Evolutionary conservation across 1,139 yeast species (phyloP).

Genomic region (Cylindricascospora bacillispora): DNA sequence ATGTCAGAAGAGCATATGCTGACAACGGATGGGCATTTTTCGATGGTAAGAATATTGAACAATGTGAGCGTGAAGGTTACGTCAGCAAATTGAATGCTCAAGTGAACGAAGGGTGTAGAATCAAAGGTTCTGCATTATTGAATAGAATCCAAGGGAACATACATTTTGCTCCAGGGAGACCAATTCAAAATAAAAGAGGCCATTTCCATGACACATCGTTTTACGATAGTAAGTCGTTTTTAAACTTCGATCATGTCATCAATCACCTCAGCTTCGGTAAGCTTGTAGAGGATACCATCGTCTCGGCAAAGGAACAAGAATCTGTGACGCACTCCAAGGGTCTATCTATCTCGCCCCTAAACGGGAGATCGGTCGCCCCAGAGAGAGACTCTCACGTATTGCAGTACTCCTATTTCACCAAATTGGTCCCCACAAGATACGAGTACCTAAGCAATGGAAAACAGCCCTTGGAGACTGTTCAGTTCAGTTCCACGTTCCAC

Average conservation of each 20-base stretch:
- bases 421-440: slow-evolving; percentile 83
- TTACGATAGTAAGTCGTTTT: slow-evolving; percentile 41
- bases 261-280: slow-evolving; percentile 79
- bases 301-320: neutral
- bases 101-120: slow-evolving; percentile 75
- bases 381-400: slow-evolving; percentile 40
- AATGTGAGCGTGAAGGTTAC: slow-evolving; percentile 84
- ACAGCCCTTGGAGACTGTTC: slow-evolving; percentile 64
- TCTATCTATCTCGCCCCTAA: slow-evolving; percentile 60
- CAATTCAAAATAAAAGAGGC: slow-evolving; percentile 39
- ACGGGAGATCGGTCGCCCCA: slow-evolving; percentile 34
- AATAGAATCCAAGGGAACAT: slow-evolving; percentile 82
- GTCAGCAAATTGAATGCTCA: slow-evolving; percentile 46
- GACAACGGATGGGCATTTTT: slow-evolving; percentile 73
- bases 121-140: slow-evolving; percentile 66
- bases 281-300: slow-evolving; percentile 28
- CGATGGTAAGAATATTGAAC: slow-evolving; percentile 77
- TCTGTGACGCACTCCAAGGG: slow-evolving; percentile 15
- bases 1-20: slow-evolving; percentile 71
- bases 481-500: slow-evolving; percentile 82
- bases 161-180: slow-evolving; percentile 88
- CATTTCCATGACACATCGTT: slow-evolving; percentile 82
- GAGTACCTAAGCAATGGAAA: slow-evolving; percentile 43
- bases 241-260: slow-evolving; percentile 60
- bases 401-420: slow-evolving; percentile 63